Conservation (phyloP, 2,329 filamentous ascomycete species). For the Alternaria panax region DNA sequence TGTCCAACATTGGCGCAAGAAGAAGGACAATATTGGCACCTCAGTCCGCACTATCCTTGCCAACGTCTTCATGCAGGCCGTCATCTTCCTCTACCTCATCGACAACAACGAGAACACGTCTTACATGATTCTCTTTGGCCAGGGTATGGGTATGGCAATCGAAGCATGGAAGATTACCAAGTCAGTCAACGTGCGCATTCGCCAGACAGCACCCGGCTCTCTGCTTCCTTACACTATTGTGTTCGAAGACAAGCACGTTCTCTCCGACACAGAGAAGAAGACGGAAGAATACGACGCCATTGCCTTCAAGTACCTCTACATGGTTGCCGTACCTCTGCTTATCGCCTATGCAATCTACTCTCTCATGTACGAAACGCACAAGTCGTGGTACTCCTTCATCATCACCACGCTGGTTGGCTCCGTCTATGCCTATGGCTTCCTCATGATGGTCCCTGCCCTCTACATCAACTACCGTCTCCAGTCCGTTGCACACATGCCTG, state of each 20-base stretch:
- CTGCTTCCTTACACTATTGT: conserved; percentile 78
- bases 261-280: conserved; percentile 94
- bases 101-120: conserved; percentile 98
- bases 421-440: conserved; percentile 96
- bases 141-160: conserved; percentile 81
- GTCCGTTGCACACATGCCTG: conserved; percentile 93
- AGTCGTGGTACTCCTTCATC: conserved; percentile 97
- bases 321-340: conserved; percentile 86
- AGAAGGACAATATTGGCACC: conserved; percentile 98
- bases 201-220: conserved; percentile 71
- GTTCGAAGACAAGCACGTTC: conserved; percentile 96
- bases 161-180: conserved; percentile 97
- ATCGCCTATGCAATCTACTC: conserved; percentile 91
- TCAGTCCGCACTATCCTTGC: conserved; percentile 94
- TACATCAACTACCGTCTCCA: conserved; percentile 99
- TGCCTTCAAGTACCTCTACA: conserved; percentile 97
- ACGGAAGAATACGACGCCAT: conserved; percentile 98
- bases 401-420: conserved; percentile 94
- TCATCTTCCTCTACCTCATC: conserved; percentile 96
- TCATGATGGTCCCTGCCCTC: conserved; percentile 97
- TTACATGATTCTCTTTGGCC: conserved; percentile 97
- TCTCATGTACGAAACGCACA: conserved; percentile 90
- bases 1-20: conserved; percentile 97
- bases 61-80: conserved; percentile 95
- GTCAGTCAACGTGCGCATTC: conserved; percentile 85